Evolutionary conservation across 306 rosid genomes (phyloP).

Genomic region (Glycyrrhiza uralensis): DNA sequence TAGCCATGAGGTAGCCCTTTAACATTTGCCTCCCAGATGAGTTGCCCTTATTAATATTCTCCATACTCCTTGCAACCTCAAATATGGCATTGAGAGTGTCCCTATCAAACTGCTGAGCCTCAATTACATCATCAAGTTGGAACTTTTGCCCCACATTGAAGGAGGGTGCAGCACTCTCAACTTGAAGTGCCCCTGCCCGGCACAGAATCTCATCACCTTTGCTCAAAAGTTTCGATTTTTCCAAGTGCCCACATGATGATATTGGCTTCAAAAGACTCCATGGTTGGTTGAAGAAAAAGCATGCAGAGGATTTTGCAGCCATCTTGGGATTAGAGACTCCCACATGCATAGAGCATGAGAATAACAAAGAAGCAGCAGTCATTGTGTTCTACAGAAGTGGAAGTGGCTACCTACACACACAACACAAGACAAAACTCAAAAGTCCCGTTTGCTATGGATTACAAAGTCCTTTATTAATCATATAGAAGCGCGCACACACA

Average conservation of each 20-base stretch:
- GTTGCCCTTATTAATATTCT: conserved; percentile 56
- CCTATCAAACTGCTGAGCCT: conserved; percentile 81
- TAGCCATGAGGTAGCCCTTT: conserved; percentile 92
- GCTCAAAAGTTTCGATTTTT: conserved; percentile 16
- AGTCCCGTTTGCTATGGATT: background rate
- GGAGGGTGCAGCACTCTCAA: conserved; percentile 43
- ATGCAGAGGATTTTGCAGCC: conserved; percentile 22
- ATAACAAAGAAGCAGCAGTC: conserved; percentile 56
- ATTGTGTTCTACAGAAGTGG: conserved; percentile 27
- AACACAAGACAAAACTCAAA: background rate
- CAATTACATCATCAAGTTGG: conserved; percentile 80
- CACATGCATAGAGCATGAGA: conserved; percentile 46
- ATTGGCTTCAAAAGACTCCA: background rate
- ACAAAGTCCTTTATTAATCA: background rate
- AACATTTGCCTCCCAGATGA: conserved; percentile 76
- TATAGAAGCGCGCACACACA: background rate
- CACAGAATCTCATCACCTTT: conserved; percentile 28
- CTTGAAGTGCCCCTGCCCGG: conserved; percentile 32
- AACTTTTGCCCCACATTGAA: conserved; percentile 54
- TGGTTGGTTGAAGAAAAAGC: conserved; percentile 23
- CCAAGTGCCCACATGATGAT: conserved; percentile 4
- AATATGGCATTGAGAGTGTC: conserved; percentile 64
- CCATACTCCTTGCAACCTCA: conserved; percentile 80
- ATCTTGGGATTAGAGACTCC: conserved; percentile 28
- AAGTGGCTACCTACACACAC: background rate